phyloP scores from a whole-genome alignment of 306 rosid genomes.

The Styphnolobium japonicum region DNA sequence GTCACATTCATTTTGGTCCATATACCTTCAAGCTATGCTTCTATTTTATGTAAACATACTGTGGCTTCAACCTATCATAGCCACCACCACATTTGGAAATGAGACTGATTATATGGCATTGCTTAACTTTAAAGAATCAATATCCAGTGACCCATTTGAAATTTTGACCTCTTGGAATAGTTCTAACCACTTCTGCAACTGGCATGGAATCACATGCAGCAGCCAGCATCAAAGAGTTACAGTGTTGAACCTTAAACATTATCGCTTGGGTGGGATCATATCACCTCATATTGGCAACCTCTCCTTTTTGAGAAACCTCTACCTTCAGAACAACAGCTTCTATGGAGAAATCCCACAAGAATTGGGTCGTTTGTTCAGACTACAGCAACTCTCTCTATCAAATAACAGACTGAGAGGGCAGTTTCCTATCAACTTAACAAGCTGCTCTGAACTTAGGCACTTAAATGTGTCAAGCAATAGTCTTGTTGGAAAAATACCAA shows the following conservation, averaged over 20 bases:
- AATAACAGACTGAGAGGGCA: neutral
- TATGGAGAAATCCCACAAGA: neutral
- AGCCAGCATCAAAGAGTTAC: slow-evolving; percentile 7
- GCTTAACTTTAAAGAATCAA: slow-evolving; percentile 14
- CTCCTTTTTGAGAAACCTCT: neutral
- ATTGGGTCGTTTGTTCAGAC: neutral
- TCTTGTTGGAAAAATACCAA: slow-evolving; percentile 4
- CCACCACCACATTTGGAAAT: neutral
- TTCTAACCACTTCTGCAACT: slow-evolving; percentile 19
- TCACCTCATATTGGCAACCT: neutral
- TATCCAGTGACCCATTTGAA: neutral
- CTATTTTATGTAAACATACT: neutral
- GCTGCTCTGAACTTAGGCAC: neutral
- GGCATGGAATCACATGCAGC: neutral
- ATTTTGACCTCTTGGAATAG: slow-evolving; percentile 23
- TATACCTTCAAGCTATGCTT: neutral
- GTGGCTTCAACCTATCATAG: neutral
- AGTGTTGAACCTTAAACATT: neutral
- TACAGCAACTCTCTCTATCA: neutral
- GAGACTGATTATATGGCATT: slow-evolving; percentile 15
- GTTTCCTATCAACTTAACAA: neutral
- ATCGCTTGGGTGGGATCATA: neutral
- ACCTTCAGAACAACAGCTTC: neutral
- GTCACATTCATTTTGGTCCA: neutral
- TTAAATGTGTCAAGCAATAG: neutral